Evolutionary conservation across 371 early-diverging fungal genomes (phyloP), one percentile per base, ranked within the genome.

Genomic region (Syncephalastrum monosporum): DNA sequence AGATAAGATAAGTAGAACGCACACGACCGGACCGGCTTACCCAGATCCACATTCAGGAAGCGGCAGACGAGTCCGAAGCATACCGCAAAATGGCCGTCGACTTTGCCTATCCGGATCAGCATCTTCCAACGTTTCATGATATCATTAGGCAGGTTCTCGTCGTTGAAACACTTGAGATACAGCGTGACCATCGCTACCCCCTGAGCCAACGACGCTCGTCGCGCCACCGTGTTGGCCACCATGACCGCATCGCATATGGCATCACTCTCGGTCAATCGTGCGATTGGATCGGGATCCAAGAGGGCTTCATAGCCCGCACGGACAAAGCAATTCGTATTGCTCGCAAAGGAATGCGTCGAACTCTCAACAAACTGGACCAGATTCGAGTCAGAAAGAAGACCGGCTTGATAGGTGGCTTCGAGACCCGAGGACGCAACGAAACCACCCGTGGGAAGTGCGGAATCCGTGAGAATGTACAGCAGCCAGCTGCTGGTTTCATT

Each of bases 371-470:
- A 87, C 4, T 57, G 63, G 12, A 68, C 60, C 7, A 88, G 62
- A 12, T 68, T 68, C 27, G 50, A 41, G 0, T 63, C 57, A 14
- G 65, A 66, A 3, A 88, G 70, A 21, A 84, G 72, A 3, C 88
- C 88, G 6, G 80, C 74, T 67, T 88, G 87, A 53, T 67, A 56
- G 8, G 84, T 81, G 2, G 91, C 87, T 64, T 92, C 92, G 1
- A 92, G 81, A 0, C 92, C 92, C 4, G 89, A 85, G 25, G 92
- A 92, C 42, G 91, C 86, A 8, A 92, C 90, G 61, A 92, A 92
- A 0, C 92, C 92, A 21, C 96, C 94, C 0, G 93, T 94, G 0
- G 96, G 96, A 13, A 96, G 80, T 14, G 93, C 92, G 5, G 94
- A 94, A 77, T 96, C 96, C 8, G 92, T 84, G 23, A 96, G 70